phyloP scores from a whole-genome alignment of 371 early-diverging fungal genomes.

The Actinomortierella ambigua region DNA sequence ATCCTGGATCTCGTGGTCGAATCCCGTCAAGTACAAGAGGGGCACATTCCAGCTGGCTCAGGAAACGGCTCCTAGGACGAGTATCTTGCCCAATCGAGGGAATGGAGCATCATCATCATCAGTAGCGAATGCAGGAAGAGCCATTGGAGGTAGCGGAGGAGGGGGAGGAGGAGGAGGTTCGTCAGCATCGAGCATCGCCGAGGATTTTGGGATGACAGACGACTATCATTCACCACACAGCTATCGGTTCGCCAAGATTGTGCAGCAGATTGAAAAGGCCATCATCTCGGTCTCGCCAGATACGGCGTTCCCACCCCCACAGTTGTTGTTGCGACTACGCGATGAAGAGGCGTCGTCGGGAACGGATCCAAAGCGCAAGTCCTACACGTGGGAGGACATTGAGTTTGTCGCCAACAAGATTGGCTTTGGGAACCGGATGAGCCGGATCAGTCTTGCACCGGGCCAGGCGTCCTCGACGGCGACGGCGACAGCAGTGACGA shows the following conservation, averaged over 20 bases:
- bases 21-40: slow-evolving; percentile 39
- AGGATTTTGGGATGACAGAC: slow-evolving; percentile 19
- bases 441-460: slow-evolving; percentile 5
- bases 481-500: slow-evolving; percentile 1
- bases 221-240: slow-evolving; percentile 13
- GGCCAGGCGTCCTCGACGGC: background rate
- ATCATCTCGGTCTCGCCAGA: slow-evolving; percentile 65
- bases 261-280: slow-evolving; percentile 55
- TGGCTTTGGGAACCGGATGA: slow-evolving; percentile 35
- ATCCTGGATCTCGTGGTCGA: slow-evolving; percentile 28
- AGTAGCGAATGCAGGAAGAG: background rate
- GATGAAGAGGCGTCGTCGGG: slow-evolving; percentile 58
- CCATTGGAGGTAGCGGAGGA: background rate
- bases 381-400: slow-evolving; percentile 40
- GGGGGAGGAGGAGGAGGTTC: slow-evolving; percentile 4
- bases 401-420: slow-evolving; percentile 42
- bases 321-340: slow-evolving; percentile 55
- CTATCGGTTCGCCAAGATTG: slow-evolving; percentile 50
- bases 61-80: slow-evolving; percentile 3
- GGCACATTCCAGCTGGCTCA: slow-evolving; percentile 36
- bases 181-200: slow-evolving; percentile 5
- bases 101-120: background rate
- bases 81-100: background rate
- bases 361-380: slow-evolving; percentile 31
- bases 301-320: slow-evolving; percentile 60